These are phyloP conservation scores for Penicillium sp. DNA, from an alignment of 2,329 filamentous ascomycete species.

Conservation along the genomic window DNA sequence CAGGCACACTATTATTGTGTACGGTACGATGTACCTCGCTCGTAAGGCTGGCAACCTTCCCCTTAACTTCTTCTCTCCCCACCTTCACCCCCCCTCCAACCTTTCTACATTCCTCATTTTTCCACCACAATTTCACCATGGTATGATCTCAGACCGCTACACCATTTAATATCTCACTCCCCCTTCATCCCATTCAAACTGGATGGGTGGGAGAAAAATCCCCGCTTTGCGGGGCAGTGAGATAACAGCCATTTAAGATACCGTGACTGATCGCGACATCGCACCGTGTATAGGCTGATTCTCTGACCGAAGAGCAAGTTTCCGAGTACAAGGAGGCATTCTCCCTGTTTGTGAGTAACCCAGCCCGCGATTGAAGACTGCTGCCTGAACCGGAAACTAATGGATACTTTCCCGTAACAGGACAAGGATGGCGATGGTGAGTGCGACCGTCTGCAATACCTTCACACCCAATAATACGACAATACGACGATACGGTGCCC, in stretches of 20 bases:
- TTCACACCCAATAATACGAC: background rate
- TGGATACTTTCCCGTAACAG: slow-evolving; percentile 44
- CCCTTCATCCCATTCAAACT: background rate
- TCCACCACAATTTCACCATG: slow-evolving; percentile 27
- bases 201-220: slow-evolving; percentile 10
- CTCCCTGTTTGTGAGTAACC: slow-evolving; percentile 90
- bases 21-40: slow-evolving; percentile 7
- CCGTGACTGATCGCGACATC: slow-evolving; percentile 27
- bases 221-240: slow-evolving; percentile 37
- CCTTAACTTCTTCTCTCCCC: slow-evolving; percentile 24
- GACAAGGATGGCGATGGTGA: slow-evolving; percentile 91
- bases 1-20: slow-evolving; percentile 19
- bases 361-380: background rate
- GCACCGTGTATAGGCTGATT: slow-evolving; percentile 71
- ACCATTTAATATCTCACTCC: background rate
- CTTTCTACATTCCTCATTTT: slow-evolving; percentile 15
- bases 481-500: background rate
- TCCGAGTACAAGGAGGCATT: slow-evolving; percentile 99
- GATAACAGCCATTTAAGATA: slow-evolving; percentile 18
- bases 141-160: slow-evolving; percentile 19
- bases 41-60: slow-evolving; percentile 24
- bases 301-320: slow-evolving; percentile 99
- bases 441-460: slow-evolving; percentile 40
- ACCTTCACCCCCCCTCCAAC: slow-evolving; percentile 18
- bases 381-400: background rate